Percentiles rank a stretch among this genome's conserved stretches.
Evolutionary conservation across 73 alveolate species (phyloP).

Genomic region (Loxodes magnus): DNA sequence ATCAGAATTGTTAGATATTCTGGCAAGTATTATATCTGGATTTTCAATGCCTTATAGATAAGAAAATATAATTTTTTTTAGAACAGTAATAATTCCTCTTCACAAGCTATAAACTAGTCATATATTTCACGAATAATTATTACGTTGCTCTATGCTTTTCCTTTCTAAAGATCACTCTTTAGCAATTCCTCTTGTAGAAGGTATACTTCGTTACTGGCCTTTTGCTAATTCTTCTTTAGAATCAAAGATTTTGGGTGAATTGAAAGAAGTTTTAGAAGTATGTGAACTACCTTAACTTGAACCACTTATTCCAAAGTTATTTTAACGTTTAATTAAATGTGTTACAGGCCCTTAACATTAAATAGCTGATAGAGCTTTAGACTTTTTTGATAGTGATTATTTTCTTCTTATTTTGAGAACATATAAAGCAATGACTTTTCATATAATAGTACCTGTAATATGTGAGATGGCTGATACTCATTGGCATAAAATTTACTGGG

Average conservation of each 20-base stretch:
- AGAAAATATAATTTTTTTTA: constrained; percentile 80
- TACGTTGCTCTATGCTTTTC: constrained; percentile 79
- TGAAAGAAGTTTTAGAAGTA: constrained; percentile 78
- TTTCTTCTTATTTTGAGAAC: constrained; percentile 59
- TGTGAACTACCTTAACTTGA: constrained; percentile 75
- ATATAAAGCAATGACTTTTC: constrained; percentile 69
- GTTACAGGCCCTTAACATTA: constrained; percentile 74
- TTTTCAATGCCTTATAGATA: constrained; percentile 86
- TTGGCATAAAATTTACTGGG: constrained; percentile 76
- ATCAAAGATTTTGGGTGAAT: constrained; percentile 70
- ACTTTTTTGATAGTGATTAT: constrained; percentile 75
- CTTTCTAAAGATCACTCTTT: constrained; percentile 57
- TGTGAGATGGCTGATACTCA: constrained; percentile 69
- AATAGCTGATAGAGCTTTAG: constrained; percentile 87
- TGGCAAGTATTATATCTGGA: constrained; percentile 77
- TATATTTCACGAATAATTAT: constrained; percentile 68
- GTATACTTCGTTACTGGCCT: constrained; percentile 83
- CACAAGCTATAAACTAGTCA: constrained; percentile 78
- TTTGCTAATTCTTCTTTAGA: constrained; percentile 87
- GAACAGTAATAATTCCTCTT: constrained; percentile 70
- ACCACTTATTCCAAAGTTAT: constrained; percentile 58
- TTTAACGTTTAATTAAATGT: constrained; percentile 71
- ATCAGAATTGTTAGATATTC: constrained; percentile 65
- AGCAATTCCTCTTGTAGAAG: constrained; percentile 69
- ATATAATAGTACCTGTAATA: constrained; percentile 69